Evolutionary conservation across 2,329 filamentous ascomycete species (phyloP).

Genomic region (Parascedosporium putredinis): DNA sequence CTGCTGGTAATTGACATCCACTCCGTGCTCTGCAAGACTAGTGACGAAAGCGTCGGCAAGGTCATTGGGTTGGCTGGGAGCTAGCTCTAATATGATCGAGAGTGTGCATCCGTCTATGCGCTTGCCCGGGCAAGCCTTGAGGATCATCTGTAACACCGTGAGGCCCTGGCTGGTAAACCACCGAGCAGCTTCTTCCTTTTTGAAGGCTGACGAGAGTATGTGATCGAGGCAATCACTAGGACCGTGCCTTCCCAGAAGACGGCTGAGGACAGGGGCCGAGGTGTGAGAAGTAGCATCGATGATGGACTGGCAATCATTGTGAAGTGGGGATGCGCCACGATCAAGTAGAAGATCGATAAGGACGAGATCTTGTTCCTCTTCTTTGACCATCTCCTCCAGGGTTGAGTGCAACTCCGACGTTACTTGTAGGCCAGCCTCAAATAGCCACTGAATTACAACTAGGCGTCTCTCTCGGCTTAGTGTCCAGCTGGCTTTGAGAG

Average conservation of each 20-base stretch:
- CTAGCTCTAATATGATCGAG: constrained; percentile 32
- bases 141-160: constrained; percentile 33
- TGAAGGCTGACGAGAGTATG: constrained; percentile 35
- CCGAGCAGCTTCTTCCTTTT: constrained; percentile 23
- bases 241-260: constrained; percentile 32
- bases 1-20: constrained; percentile 38
- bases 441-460: constrained; percentile 37
- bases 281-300: constrained; percentile 35
- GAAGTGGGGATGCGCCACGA: constrained; percentile 40
- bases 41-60: constrained; percentile 35
- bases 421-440: constrained; percentile 37
- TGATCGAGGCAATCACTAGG: constrained; percentile 31
- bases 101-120: constrained; percentile 35
- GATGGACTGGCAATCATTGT: constrained; percentile 41
- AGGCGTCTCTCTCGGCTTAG: constrained; percentile 37
- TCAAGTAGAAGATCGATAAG: constrained; percentile 36
- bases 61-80: constrained; percentile 24
- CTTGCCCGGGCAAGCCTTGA: constrained; percentile 37
- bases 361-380: constrained; percentile 37
- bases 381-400: constrained; percentile 41
- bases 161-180: constrained; percentile 40
- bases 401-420: constrained; percentile 40
- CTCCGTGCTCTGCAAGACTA: constrained; percentile 24
- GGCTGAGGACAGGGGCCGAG: constrained; percentile 25
- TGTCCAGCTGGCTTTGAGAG: constrained; percentile 44